Conservation (phyloP, 2,329 filamentous ascomycete species). For the Claviceps monticola region DNA sequence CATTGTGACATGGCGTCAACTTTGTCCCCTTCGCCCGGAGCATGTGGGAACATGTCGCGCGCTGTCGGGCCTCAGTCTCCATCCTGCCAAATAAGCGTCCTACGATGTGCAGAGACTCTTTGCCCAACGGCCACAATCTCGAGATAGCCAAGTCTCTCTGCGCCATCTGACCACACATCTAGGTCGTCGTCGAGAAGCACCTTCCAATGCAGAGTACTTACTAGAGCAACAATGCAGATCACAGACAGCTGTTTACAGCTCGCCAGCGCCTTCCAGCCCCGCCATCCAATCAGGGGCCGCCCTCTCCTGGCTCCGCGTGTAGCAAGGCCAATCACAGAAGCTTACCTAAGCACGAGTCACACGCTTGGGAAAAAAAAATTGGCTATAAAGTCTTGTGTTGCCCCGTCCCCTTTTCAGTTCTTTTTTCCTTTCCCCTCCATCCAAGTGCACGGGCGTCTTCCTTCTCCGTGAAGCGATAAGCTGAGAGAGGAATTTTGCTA, state of each 20-base stretch:
- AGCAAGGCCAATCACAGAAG: background rate
- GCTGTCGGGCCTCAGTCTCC: background rate
- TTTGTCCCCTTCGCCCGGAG: no score
- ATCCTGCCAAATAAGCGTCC: background rate
- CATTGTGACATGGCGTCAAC: no score
- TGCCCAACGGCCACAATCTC: background rate
- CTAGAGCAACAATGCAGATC: background rate
- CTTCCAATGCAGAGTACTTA: background rate
- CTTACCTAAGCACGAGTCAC: constrained; percentile 6
- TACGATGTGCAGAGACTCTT: background rate
- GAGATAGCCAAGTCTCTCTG: background rate
- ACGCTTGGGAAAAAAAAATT: background rate
- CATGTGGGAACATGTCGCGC: background rate
- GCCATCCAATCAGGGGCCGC: background rate
- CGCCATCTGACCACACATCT: no score
- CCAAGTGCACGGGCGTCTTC: constrained; percentile 56
- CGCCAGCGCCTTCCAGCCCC: background rate
- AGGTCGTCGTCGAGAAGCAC: background rate
- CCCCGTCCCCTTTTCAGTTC: constrained; percentile 14
- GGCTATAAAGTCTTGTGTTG: constrained; percentile 20
- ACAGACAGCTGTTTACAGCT: background rate
- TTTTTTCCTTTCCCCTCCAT: constrained; percentile 35
- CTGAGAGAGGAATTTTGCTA: constrained; percentile 76
- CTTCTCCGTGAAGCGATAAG: constrained; percentile 47
- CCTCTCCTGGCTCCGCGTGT: background rate